These are phyloP conservation scores for Alternaria metachromatica DNA, from an alignment of 2,329 filamentous ascomycete species.

Conservation along the genomic window DNA sequence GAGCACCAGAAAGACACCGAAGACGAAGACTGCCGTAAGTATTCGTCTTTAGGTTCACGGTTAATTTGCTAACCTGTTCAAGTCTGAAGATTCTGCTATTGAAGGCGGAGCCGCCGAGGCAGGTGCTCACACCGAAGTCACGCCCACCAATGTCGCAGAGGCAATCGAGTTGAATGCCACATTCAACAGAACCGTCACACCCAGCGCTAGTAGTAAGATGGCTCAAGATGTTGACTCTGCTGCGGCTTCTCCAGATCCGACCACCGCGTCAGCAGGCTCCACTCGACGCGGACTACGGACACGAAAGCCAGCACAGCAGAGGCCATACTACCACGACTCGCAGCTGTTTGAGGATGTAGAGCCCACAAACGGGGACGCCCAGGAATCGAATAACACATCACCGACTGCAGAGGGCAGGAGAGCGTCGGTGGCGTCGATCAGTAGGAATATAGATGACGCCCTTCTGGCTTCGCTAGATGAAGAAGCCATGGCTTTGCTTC, in stretches of 20 bases:
- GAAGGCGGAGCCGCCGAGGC: constrained; percentile 12
- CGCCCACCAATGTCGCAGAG: constrained; percentile 4
- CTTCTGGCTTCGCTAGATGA: constrained; percentile 17
- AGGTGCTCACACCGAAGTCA: constrained; percentile 9
- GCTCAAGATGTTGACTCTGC: constrained; percentile 11
- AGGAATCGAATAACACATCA: background rate
- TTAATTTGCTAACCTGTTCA: constrained; percentile 8
- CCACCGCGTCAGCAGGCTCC: constrained; percentile 23
- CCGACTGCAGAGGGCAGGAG: constrained; percentile 18
- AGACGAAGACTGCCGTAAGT: constrained; percentile 33
- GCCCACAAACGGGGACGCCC: constrained; percentile 12
- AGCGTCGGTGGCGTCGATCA: constrained; percentile 18
- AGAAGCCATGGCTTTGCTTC: constrained; percentile 20
- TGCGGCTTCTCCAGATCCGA: constrained; percentile 31
- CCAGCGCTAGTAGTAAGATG: constrained; percentile 2
- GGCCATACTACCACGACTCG: constrained; percentile 44
- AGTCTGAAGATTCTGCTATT: constrained; percentile 29
- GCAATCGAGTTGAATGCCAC: constrained; percentile 6
- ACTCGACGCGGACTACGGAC: constrained; percentile 41
- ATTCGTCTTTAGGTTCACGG: background rate
- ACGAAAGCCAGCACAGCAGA: constrained; percentile 44
- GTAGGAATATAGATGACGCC: constrained; percentile 16
- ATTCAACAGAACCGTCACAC: constrained; percentile 1
- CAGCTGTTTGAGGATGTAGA: constrained; percentile 37
- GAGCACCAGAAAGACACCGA: constrained; percentile 27